Percentiles rank a stretch among this genome's conserved stretches.
Conservation (phyloP, 345 rosid genomes). For the Salix dunnii region DNA sequence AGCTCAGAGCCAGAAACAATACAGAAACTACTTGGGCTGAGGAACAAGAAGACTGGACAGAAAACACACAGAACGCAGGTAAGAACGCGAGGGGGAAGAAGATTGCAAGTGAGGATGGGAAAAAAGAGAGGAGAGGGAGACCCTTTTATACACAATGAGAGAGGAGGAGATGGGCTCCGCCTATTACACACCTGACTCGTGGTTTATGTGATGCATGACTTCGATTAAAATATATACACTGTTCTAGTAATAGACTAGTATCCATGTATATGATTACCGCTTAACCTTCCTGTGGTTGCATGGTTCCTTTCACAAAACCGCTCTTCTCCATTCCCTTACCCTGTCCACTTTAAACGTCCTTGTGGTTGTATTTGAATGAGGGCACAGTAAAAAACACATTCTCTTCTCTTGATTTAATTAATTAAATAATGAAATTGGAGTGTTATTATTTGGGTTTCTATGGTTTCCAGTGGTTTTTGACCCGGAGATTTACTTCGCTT, state of each 20-base stretch:
- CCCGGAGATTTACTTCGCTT: background rate
- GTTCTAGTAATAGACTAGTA: background rate
- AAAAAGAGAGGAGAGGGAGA: background rate
- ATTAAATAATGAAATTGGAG: no score
- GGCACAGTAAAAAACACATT: background rate
- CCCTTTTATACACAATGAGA: background rate
- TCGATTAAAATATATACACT: background rate
- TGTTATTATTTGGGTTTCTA: background rate
- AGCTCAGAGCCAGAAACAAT: background rate
- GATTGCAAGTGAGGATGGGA: background rate
- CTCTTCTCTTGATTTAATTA: background rate
- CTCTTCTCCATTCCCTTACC: conserved; percentile 7
- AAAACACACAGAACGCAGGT: background rate
- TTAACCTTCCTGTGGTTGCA: conserved; percentile 37
- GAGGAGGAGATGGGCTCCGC: no score
- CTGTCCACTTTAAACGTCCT: no score
- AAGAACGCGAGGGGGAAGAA: background rate
- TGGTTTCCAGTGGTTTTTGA: conserved; percentile 11
- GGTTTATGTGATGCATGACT: background rate
- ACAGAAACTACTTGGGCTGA: background rate
- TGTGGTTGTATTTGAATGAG: no score
- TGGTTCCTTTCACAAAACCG: conserved; percentile 34
- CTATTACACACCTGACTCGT: background rate
- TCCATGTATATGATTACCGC: conserved; percentile 12
- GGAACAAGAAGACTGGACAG: background rate